Conservation (phyloP, 352 stramenopile species). For the Globisporangium spinosum region DNA sequence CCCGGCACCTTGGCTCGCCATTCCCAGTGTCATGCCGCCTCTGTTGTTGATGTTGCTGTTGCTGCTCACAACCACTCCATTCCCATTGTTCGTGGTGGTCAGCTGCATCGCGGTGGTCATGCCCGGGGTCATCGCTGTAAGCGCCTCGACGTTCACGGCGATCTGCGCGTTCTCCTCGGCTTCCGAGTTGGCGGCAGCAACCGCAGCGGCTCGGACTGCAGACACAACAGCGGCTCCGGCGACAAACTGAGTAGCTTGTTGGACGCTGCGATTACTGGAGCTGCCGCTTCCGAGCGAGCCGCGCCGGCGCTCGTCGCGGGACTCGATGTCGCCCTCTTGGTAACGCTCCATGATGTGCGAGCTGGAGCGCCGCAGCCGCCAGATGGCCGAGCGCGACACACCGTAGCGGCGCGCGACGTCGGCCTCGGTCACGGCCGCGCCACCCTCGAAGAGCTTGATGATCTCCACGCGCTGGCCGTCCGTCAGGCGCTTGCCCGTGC, state of each 20-base stretch:
- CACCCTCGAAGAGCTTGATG: conserved; percentile 46
- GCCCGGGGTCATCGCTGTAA: conserved; percentile 7
- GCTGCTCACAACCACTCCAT: neutral
- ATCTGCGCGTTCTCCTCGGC: conserved; percentile 2
- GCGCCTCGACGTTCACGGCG: conserved; percentile 1
- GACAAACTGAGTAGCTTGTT: neutral
- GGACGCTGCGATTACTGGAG: neutral
- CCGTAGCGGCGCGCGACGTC: conserved; percentile 43
- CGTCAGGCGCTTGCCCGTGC: conserved; percentile 42
- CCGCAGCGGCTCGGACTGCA: neutral
- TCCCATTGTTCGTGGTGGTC: neutral
- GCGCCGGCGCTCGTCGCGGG: conserved; percentile 33
- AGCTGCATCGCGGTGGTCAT: conserved; percentile 5
- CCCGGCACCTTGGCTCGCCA: neutral
- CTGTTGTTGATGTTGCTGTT: neutral
- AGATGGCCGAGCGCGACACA: conserved; percentile 45
- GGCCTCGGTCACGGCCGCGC: conserved; percentile 32
- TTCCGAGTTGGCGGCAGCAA: neutral
- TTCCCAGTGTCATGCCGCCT: conserved; percentile 3
- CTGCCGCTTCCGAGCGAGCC: conserved; percentile 17
- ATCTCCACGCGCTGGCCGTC: conserved; percentile 51
- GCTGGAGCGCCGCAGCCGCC: conserved; percentile 33
- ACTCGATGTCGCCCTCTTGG: conserved; percentile 36
- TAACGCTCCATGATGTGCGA: conserved; percentile 42
- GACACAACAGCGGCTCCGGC: neutral